Evolutionary conservation across 1,284 basidiomycete genomes (phyloP).

Genomic region (Ceratobasidium sp.): DNA sequence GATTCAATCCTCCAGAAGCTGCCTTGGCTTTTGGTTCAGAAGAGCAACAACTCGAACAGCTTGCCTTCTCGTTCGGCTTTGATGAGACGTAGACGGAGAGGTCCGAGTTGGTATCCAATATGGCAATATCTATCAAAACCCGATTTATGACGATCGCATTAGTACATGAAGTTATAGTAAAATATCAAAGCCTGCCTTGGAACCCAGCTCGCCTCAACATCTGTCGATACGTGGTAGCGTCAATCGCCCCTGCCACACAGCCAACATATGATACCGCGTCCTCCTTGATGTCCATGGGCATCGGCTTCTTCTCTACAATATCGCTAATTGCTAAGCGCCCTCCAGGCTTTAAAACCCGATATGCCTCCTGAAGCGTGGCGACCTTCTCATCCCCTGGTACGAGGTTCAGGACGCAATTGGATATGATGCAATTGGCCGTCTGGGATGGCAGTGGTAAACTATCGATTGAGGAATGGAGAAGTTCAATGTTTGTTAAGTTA

Average conservation of each 20-base stretch:
- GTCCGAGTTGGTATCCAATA: conserved; percentile 55
- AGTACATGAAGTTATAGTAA: neutral
- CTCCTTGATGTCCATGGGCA: conserved; percentile 54
- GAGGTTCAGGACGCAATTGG: conserved; percentile 64
- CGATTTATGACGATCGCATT: neutral
- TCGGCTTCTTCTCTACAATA: conserved; percentile 55
- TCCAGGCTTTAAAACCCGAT: conserved; percentile 59
- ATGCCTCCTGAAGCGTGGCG: conserved; percentile 54
- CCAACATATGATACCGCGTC: conserved; percentile 54
- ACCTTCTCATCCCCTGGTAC: conserved; percentile 55
- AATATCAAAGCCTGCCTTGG: conserved; percentile 48
- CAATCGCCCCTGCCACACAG: conserved; percentile 57
- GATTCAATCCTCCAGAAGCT: neutral
- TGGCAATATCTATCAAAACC: conserved; percentile 50
- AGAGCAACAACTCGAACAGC: neutral
- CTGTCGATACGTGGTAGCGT: conserved; percentile 51
- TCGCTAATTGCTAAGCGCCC: conserved; percentile 56
- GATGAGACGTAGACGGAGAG: conserved; percentile 50
- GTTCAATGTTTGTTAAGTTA: conserved; percentile 57
- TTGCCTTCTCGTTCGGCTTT: neutral
- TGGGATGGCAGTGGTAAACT: conserved; percentile 57
- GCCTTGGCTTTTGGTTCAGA: neutral
- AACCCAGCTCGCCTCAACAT: conserved; percentile 56
- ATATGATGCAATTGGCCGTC: conserved; percentile 61
- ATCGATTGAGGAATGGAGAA: conserved; percentile 55